Evolutionary conservation across 257 asterid species (phyloP), one percentile per base, ranked within the genome.

Genomic region (Penstemon eatonii): DNA sequence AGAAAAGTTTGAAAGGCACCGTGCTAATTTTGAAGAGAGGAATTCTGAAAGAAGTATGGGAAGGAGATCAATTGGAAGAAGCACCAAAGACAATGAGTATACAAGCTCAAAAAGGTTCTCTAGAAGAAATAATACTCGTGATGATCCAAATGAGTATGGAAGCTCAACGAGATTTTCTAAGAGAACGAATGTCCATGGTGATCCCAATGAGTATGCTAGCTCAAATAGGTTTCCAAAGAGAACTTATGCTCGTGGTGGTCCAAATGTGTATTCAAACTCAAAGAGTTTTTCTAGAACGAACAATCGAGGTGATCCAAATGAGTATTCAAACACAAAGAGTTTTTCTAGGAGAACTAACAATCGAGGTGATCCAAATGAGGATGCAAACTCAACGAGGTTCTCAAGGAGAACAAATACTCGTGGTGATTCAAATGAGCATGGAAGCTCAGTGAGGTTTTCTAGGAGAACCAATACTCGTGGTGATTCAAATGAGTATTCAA

Each of bases 401-500:
- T 38, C 65, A n/a, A 40, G 65, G 65, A 60, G 50, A 19, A 38
- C 51, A 10, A 38, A 60, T 41, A 49, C 33, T 25, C 33, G 45
- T 12, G n/a, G 43, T 33, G 63, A 58, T 19, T 8, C 44, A 40
- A 41, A 40, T 13, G 65, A 60, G 65, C 39, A 39, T 60, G 65
- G 13, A 60, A 42, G 63, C 38, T 38, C 63, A 37, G 38, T 25
- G 12, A 40, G 56, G 56, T 70, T 57, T 72, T 50, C 74, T 72
- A 63, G 75, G 76, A 80, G 81, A 65, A 40, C 52, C 41, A 74
- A 81, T 66, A 60, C 19, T 49, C 72, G 65, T 57, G 82, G 73
- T 63, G 76, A 73, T 64, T 55, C 25, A 55, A 63, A 64, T 57
- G 41, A 25, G 2, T 25, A 25, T 25, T 25, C 33, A 60, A 42